Percentiles rank a stretch among this genome's conserved stretches.
phyloP scores from a whole-genome alignment of 2,329 filamentous ascomycete genomes.

The Xylaria sp. region DNA sequence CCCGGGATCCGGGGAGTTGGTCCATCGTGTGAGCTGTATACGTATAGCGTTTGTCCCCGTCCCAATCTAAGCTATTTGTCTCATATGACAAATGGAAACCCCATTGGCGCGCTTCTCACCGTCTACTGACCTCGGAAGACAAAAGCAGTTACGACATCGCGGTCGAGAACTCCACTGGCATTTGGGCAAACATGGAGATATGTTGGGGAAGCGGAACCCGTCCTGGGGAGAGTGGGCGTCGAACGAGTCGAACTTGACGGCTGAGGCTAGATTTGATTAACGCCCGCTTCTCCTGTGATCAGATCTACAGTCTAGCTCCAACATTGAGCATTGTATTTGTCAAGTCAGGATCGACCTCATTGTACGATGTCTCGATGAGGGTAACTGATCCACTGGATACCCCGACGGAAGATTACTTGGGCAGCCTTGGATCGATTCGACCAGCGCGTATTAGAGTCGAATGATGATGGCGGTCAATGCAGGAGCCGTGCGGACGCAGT shows the following conservation, averaged over 20 bases:
- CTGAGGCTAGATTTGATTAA: background rate
- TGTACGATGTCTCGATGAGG: no score
- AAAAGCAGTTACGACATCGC: background rate
- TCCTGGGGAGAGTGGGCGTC: background rate
- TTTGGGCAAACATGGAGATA: background rate
- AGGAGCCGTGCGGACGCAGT: no score
- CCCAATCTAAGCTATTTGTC: background rate
- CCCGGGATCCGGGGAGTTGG: background rate
- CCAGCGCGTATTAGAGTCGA: no score
- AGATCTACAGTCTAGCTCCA: background rate
- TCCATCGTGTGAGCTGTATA: no score
- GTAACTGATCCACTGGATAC: no score
- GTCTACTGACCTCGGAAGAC: background rate
- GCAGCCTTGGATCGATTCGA: no score
- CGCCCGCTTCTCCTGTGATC: constrained; percentile 1
- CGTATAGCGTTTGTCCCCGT: background rate
- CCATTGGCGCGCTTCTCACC: background rate
- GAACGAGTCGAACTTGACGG: background rate
- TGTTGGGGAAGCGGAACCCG: background rate
- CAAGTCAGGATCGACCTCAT: background rate
- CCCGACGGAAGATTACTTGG: no score
- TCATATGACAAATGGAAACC: constrained; percentile 3
- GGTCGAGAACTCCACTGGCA: background rate
- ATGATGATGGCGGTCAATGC: no score
- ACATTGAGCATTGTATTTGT: background rate